A percentile compares a stretch with the other conserved stretches of the same genome.
These are phyloP conservation scores for Aspergillus quadricinctus DNA, from an alignment of 2,329 filamentous ascomycete genomes.

Conservation along the genomic window DNA sequence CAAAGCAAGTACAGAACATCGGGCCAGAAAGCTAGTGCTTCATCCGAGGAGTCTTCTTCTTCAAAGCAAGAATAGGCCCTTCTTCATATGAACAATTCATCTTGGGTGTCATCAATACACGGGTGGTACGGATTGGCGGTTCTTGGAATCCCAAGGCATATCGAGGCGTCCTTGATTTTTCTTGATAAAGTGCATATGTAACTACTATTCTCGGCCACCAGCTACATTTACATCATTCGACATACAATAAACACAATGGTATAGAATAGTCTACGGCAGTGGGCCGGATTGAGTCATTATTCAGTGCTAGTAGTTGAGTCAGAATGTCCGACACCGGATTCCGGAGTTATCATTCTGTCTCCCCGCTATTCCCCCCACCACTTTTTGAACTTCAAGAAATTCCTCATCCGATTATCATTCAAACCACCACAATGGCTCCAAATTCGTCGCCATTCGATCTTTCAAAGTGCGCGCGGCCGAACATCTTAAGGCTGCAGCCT, in stretches of 20 bases:
- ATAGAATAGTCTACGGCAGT: background rate
- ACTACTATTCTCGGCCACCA: conserved; percentile 3
- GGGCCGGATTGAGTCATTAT: background rate
- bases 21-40: conserved; percentile 24
- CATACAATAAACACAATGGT: background rate
- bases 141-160: conserved; percentile 11
- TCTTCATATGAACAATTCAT: background rate
- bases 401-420: background rate
- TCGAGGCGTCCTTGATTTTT: conserved; percentile 11
- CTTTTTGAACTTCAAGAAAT: conserved; percentile 8
- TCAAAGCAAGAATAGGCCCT: conserved; percentile 16
- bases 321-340: conserved; percentile 16
- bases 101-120: conserved; percentile 10
- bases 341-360: conserved; percentile 2
- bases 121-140: background rate
- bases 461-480: conserved; percentile 68
- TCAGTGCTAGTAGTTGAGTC: background rate
- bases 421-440: conserved; percentile 30
- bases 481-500: conserved; percentile 71
- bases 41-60: conserved; percentile 9
- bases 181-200: conserved; percentile 8
- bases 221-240: background rate
- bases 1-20: conserved; percentile 55
- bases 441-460: conserved; percentile 62
- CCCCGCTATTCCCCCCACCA: conserved; percentile 18